Conservation (phyloP, 306 rosid species). For the Pterocarpus santalinus region DNA sequence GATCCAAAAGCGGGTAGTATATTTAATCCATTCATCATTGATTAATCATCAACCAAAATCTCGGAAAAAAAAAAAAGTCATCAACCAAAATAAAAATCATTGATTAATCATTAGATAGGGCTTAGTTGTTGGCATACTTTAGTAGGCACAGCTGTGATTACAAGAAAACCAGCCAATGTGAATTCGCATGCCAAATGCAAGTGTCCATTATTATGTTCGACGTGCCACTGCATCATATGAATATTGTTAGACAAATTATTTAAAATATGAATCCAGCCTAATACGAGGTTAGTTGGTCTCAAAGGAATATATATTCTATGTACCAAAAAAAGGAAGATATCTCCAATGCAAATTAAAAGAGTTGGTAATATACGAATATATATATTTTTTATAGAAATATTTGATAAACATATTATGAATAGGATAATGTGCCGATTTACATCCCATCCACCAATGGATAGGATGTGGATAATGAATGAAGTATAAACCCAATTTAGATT, state of each 20-base stretch:
- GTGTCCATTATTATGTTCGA: neutral
- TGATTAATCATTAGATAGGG: slow-evolving; percentile 43
- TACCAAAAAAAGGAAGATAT: no score
- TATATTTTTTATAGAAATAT: no score
- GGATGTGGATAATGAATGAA: no score
- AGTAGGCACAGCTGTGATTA: slow-evolving; percentile 41
- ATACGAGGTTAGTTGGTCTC: slow-evolving; percentile 10
- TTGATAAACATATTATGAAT: no score
- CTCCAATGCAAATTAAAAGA: no score
- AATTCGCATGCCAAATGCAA: slow-evolving; percentile 31
- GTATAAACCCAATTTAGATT: no score
- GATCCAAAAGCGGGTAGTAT: neutral
- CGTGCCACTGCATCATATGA: neutral
- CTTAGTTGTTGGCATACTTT: slow-evolving; percentile 26
- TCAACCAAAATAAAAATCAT: neutral
- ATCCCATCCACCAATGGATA: no score
- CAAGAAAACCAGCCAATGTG: slow-evolving; percentile 32
- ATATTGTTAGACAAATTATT: neutral
- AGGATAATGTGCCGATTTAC: no score
- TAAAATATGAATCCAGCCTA: slow-evolving; percentile 18
- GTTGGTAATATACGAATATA: no score
- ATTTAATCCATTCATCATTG: neutral
- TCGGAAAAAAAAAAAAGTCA: no score
- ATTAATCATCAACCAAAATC: slow-evolving; percentile 11
- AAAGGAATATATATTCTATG: neutral